Conservation (phyloP, 306 rosid genomes). For the Rosa chinensis region DNA sequence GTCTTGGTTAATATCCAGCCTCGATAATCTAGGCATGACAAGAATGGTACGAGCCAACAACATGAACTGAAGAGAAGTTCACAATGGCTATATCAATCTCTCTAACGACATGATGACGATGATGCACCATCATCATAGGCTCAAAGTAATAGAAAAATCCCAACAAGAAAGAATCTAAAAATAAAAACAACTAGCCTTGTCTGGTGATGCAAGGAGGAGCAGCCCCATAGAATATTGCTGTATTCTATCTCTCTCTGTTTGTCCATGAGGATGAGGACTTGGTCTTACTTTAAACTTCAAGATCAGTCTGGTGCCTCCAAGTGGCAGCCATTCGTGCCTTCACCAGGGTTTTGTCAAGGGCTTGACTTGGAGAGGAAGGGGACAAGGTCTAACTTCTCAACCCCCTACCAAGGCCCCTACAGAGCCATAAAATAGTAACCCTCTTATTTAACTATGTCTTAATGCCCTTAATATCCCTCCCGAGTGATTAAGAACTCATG, state of each 20-base stretch:
- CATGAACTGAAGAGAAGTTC: not conserved
- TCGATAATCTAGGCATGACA: not conserved
- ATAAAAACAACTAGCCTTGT: not conserved
- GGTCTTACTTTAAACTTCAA: not conserved
- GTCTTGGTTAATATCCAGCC: not conserved
- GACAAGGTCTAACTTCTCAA: conserved; percentile 18
- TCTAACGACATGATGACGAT: not conserved
- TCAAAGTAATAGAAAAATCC: not conserved
- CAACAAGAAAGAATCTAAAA: not conserved
- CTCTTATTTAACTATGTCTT: not conserved
- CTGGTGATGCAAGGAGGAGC: conserved; percentile 5
- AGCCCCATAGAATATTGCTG: not conserved
- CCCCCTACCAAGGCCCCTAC: not conserved
- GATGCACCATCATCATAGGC: not conserved
- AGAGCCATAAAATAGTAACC: not conserved
- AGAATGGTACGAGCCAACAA: not conserved
- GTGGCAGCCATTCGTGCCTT: conserved; percentile 54
- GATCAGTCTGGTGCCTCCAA: conserved; percentile 57
- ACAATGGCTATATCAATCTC: not conserved
- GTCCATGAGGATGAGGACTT: not conserved
- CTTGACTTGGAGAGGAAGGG: conserved; percentile 39
- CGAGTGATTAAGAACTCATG: not conserved
- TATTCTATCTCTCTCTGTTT: not conserved
- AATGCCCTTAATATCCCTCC: conserved; percentile 11
- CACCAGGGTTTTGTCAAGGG: conserved; percentile 33